A percentile compares a stretch with the other conserved stretches of the same genome.
phyloP scores from a whole-genome alignment of 176 grass and related monocot species.

The Musa schizocarpa region DNA sequence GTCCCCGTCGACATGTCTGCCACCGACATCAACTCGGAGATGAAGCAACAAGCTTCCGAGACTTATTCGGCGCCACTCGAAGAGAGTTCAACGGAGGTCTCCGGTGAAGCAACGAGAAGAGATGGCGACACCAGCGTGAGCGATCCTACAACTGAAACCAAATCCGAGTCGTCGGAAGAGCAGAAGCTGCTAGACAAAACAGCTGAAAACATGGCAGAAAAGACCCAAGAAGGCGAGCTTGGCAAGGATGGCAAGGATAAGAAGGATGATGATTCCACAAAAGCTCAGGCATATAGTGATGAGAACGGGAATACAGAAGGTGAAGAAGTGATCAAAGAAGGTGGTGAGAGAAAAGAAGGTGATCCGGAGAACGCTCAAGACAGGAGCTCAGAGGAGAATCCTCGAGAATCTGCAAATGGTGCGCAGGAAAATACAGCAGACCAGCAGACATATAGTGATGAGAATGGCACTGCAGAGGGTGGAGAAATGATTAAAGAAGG shows the following conservation, averaged over 20 bases:
- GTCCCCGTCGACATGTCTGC: not conserved
- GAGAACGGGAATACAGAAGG: not conserved
- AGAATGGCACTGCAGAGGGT: too few relatives aligned
- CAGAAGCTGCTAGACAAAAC: not conserved
- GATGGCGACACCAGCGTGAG: not conserved
- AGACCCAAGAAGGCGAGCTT: not conserved
- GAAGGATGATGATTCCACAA: not conserved
- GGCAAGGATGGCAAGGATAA: not conserved
- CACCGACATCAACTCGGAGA: not conserved
- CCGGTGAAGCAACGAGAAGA: not conserved
- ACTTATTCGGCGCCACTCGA: not conserved
- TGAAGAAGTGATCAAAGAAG: not conserved
- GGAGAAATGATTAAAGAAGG: too few relatives aligned
- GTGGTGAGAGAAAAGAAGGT: not conserved
- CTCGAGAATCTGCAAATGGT: not conserved
- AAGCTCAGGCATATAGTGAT: not conserved
- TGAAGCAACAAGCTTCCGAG: slow-evolving; percentile 2
- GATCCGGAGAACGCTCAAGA: not conserved
- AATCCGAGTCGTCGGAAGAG: slow-evolving; percentile 6
- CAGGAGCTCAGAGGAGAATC: not conserved
- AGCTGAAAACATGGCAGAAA: not conserved
- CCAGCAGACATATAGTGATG: not conserved
- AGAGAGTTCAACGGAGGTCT: not conserved
- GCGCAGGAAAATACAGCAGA: not conserved
- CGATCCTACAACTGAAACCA: not conserved